Conservation (phyloP, 352 stramenopile species). For the Globisporangium uncinulatum region DNA sequence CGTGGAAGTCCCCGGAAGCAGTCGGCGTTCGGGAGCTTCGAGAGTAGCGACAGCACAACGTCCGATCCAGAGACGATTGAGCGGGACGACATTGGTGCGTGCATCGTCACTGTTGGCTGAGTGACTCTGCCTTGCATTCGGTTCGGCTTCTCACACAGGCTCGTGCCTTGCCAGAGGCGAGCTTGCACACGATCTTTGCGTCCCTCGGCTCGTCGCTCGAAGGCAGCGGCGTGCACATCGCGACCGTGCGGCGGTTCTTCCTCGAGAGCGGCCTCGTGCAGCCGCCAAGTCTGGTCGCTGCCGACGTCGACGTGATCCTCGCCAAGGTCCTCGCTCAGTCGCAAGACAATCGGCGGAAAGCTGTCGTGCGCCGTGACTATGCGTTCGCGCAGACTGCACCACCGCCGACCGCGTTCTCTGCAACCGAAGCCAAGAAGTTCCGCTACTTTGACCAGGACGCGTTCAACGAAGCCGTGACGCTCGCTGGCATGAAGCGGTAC, state of each 20-base stretch:
- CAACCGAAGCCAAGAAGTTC: conserved; percentile 31
- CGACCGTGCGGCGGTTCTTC: conserved; percentile 63
- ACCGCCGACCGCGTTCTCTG: conserved; percentile 5
- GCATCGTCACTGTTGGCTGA: too few species aligned
- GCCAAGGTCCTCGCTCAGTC: conserved; percentile 50
- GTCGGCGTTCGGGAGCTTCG: conserved; percentile 1
- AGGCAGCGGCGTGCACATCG: conserved; percentile 48
- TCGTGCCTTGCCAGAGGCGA: conserved; percentile 21
- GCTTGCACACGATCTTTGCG: conserved; percentile 35
- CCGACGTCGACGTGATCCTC: conserved; percentile 66
- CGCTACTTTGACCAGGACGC: conserved; percentile 63
- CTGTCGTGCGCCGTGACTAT: conserved; percentile 53
- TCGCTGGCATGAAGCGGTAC: conserved; percentile 57
- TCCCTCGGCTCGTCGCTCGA: conserved; percentile 44
- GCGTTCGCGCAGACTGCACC: conserved; percentile 19
- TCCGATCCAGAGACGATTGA: conserved; percentile 12
- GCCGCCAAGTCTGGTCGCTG: conserved; percentile 32
- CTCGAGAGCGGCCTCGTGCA: conserved; percentile 55
- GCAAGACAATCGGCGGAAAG: conserved; percentile 45
- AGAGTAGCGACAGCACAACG: conserved; percentile 3
- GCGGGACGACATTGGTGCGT: conserved; percentile 20
- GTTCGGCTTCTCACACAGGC: not conserved
- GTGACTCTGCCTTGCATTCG: not conserved
- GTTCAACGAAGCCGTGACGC: conserved; percentile 69
- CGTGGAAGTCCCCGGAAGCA: conserved; percentile 7